Conservation (phyloP, 441 rosid genomes). For the Pelargonium fulgidum region DNA sequence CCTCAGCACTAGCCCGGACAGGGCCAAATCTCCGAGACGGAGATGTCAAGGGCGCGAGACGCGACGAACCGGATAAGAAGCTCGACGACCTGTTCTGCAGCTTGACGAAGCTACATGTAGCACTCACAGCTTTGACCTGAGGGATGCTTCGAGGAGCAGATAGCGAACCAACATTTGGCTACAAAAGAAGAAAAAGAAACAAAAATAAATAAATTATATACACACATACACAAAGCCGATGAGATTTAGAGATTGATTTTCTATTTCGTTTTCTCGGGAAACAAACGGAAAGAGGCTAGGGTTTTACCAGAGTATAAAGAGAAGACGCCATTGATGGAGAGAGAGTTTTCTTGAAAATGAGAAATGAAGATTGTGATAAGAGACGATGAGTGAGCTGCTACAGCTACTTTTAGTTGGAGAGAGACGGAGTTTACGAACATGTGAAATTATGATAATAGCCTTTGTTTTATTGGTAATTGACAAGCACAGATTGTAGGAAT, state of each 20-base stretch:
- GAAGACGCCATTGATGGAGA: slow-evolving; percentile 53
- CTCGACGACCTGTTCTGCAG: slow-evolving; percentile 27
- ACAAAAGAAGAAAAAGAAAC: slow-evolving; percentile 6
- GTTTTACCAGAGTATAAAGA: slow-evolving; percentile 41
- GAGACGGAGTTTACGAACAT: too few relatives aligned
- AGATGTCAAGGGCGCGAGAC: slow-evolving; percentile 29
- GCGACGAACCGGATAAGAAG: slow-evolving; percentile 37
- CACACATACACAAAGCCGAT: neutral
- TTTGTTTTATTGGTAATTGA: too few relatives aligned
- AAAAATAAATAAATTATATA: too few relatives aligned
- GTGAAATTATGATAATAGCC: too few relatives aligned
- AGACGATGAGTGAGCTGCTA: too few relatives aligned
- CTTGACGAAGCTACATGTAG: slow-evolving; percentile 28
- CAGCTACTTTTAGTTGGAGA: too few relatives aligned
- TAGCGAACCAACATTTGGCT: slow-evolving; percentile 49
- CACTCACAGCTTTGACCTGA: slow-evolving; percentile 25
- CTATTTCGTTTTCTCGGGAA: neutral
- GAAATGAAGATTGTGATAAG: too few relatives aligned
- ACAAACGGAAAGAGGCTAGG: neutral
- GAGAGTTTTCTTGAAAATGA: too few relatives aligned
- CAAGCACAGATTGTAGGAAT: too few relatives aligned
- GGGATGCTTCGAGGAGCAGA: slow-evolving; percentile 32
- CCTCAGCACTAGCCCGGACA: slow-evolving; percentile 73
- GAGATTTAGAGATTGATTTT: neutral
- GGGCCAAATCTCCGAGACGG: slow-evolving; percentile 31